Evolutionary conservation across 176 grass and related monocot genomes (phyloP).

Genomic region (Zoysia pacifica): DNA sequence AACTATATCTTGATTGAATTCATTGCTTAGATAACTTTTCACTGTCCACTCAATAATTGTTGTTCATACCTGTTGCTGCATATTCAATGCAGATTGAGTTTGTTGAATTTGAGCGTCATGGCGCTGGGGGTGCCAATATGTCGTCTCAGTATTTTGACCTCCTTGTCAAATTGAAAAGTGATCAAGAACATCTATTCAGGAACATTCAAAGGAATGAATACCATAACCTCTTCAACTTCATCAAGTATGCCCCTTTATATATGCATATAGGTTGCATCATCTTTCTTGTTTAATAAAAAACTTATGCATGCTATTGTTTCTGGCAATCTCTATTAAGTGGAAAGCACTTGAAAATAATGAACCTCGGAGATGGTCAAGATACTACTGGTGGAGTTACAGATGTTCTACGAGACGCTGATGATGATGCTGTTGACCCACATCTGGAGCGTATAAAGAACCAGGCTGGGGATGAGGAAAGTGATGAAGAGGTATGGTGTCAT

Average conservation of each 20-base stretch:
- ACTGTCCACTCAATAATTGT: background rate
- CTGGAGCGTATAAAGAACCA: slow-evolving; percentile 72
- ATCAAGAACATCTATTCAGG: slow-evolving; percentile 89
- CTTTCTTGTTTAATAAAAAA: slow-evolving; percentile 31
- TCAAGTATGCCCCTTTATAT: slow-evolving; percentile 55
- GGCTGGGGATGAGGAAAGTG: slow-evolving; percentile 88
- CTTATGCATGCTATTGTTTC: slow-evolving; percentile 38
- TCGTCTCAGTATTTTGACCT: slow-evolving; percentile 89
- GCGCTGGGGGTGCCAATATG: slow-evolving; percentile 66
- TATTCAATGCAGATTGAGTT: slow-evolving; percentile 66
- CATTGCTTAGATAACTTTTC: slow-evolving; percentile 13
- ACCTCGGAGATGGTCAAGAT: slow-evolving; percentile 82
- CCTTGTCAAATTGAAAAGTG: slow-evolving; percentile 73
- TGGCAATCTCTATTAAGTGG: slow-evolving; percentile 48
- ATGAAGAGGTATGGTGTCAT: slow-evolving; percentile 82
- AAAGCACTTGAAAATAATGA: slow-evolving; percentile 91
- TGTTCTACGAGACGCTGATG: slow-evolving; percentile 74
- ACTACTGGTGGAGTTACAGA: slow-evolving; percentile 64
- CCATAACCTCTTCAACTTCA: slow-evolving; percentile 84
- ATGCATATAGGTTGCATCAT: background rate
- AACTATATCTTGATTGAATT: slow-evolving; percentile 19
- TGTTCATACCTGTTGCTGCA: slow-evolving; percentile 21
- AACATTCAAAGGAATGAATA: slow-evolving; percentile 91
- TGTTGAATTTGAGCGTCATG: slow-evolving; percentile 86
- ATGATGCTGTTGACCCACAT: slow-evolving; percentile 85